Conservation (phyloP, 768 basidiomycete genomes). For the Clavaria fumosa region DNA sequence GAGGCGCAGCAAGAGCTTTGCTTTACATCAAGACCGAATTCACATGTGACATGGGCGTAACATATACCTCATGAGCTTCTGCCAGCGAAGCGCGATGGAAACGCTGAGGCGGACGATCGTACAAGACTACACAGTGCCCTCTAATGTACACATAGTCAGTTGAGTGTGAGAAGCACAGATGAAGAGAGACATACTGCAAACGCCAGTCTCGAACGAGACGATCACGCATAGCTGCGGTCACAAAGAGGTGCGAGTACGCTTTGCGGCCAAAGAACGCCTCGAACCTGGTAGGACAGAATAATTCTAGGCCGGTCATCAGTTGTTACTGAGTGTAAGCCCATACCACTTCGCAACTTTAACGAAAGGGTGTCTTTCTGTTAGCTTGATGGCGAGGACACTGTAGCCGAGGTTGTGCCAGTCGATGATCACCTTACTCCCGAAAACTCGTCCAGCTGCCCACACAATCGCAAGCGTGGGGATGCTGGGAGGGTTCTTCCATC, state of each 20-base stretch:
- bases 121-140: slow-evolving; percentile 62
- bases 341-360: slow-evolving; percentile 68
- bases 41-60: slow-evolving; percentile 1
- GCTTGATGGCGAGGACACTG: slow-evolving; percentile 73
- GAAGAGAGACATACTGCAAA: slow-evolving; percentile 40
- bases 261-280: slow-evolving; percentile 64
- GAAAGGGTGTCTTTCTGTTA: slow-evolving; percentile 53
- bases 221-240: slow-evolving; percentile 76
- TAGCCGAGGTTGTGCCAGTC: slow-evolving; percentile 99
- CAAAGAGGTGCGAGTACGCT: slow-evolving; percentile 87
- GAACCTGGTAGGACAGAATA: slow-evolving; percentile 37
- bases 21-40: slow-evolving; percentile 1
- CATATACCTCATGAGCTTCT: slow-evolving; percentile 60
- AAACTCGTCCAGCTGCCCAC: slow-evolving; percentile 49
- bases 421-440: slow-evolving; percentile 79
- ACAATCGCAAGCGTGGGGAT: slow-evolving; percentile 87
- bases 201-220: slow-evolving; percentile 57
- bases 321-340: no score
- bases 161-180: background rate
- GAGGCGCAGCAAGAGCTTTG: slow-evolving; percentile 37
- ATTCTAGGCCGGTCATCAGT: background rate
- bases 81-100: slow-evolving; percentile 59
- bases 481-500: slow-evolving; percentile 85
- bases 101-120: slow-evolving; percentile 81
- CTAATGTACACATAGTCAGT: slow-evolving; percentile 23